Percentiles rank a stretch among this genome's conserved stretches.
Evolutionary conservation across 768 basidiomycete genomes (phyloP).

Genomic region (Mycena indigotica): DNA sequence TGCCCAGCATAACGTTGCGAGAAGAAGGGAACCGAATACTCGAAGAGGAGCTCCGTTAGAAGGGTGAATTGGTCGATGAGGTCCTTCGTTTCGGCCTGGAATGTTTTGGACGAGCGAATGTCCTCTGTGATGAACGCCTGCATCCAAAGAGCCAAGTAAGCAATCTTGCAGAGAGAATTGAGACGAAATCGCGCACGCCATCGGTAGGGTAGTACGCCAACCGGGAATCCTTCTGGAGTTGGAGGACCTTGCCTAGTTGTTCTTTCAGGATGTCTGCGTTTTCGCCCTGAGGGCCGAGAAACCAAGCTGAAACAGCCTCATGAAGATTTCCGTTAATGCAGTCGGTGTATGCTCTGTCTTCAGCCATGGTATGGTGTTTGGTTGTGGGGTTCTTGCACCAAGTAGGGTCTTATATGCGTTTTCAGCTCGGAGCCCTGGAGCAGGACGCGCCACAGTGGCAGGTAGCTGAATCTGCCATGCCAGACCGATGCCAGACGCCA

Average conservation of each 20-base stretch:
- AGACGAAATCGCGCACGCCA: conserved; percentile 28
- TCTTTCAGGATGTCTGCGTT: conserved; percentile 32
- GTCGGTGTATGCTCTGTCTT: conserved; percentile 17
- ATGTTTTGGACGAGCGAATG: conserved; percentile 25
- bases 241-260: conserved; percentile 28
- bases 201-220: conserved; percentile 34
- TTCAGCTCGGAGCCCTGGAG: too few species aligned
- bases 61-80: conserved; percentile 25
- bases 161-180: conserved; percentile 13
- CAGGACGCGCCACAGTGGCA: too few species aligned
- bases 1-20: conserved; percentile 44
- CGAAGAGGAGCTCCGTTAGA: conserved; percentile 26
- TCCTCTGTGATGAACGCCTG: conserved; percentile 11
- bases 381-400: too few species aligned
- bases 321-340: conserved; percentile 12
- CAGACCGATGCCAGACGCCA: too few species aligned
- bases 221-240: conserved; percentile 27
- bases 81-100: conserved; percentile 14
- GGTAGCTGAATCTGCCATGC: too few species aligned
- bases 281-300: conserved; percentile 43
- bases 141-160: conserved; percentile 8
- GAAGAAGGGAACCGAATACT: conserved; percentile 40
- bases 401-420: too few species aligned
- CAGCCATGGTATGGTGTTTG: too few species aligned
- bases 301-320: conserved; percentile 37